Evolutionary conservation across 1,284 basidiomycete genomes (phyloP), one percentile per base, ranked within the genome.

Genomic region (Microbotryum violaceum): DNA sequence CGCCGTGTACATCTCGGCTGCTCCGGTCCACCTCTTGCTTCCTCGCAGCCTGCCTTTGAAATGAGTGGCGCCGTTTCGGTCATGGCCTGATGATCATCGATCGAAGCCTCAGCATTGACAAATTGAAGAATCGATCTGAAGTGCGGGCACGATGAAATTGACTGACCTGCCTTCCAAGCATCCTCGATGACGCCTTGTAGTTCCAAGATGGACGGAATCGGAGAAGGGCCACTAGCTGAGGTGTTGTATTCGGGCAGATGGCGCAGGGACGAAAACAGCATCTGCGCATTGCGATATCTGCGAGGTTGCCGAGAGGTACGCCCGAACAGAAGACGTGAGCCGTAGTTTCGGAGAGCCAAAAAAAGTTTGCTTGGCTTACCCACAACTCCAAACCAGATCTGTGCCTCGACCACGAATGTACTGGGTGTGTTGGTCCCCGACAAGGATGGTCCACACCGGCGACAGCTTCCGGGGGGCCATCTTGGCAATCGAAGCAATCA

Each of bases 1-100:
- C 31, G 65, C 66, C 10, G 64, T 63, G 55, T 69, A 74, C 25
- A 69, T 62, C 63, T 74, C 73, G 48, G 69, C 71, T 48, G 73
- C 70, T 3, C 73, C 73, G 37, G 73, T 72, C 73, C 73, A 74
- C 10, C 62, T 46, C 10, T 57, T 64, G 42, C 65, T 69, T 10
- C 64, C 64, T 12, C 67, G 57, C 18, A 74, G 61, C 23, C 61
- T 60, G 20, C 57, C 45, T 20, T 54, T 46, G 53, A 73, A 74
- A 49, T 73, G 69, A 9, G 25, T 16, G 9, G 63, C 62, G 10
- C 72, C 72, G 2, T 49, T 50, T 1, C 68, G 64, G 58, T 74
- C 73, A 52, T 65, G 67, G n/a, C 71, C 71, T 64, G 37, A 33
- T 16, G 12, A 27, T 5, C 20, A 12, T 21, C 37, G 37, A 20